Evolutionary conservation across 345 rosid genomes (phyloP).

Genomic region (Bretschneidera sinensis): DNA sequence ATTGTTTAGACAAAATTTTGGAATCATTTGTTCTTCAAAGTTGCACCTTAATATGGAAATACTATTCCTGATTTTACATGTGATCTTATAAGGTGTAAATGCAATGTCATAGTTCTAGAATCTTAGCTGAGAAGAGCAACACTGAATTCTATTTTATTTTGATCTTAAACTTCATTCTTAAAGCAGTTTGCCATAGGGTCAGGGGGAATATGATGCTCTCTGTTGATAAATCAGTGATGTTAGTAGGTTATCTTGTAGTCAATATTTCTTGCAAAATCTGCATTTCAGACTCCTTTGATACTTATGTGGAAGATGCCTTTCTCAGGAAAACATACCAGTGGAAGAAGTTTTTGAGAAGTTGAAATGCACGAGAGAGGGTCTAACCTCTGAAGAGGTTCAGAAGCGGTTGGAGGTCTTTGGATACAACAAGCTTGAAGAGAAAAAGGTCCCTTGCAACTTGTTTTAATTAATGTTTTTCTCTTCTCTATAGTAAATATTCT

Average conservation of each 20-base stretch:
- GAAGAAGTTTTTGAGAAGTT: slow-evolving; percentile 49
- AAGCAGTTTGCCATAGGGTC: background rate
- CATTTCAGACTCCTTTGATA: background rate
- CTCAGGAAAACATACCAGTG: slow-evolving; percentile 48
- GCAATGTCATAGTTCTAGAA: too few species aligned
- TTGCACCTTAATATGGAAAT: background rate
- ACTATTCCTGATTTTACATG: background rate
- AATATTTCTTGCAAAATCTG: background rate
- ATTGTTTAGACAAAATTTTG: too few species aligned
- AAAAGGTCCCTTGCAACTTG: slow-evolving; percentile 29
- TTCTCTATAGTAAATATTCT: too few species aligned
- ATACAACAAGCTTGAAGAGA: slow-evolving; percentile 57
- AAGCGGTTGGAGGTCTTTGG: slow-evolving; percentile 50
- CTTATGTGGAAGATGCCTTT: slow-evolving; percentile 7
- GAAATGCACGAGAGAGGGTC: slow-evolving; percentile 44
- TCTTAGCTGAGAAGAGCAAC: background rate
- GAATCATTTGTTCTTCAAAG: too few species aligned
- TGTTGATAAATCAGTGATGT: background rate
- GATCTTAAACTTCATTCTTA: background rate
- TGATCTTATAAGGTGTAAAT: too few species aligned
- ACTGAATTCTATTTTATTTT: background rate
- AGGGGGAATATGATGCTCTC: background rate
- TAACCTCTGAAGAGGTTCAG: slow-evolving; percentile 30
- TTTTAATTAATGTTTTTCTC: background rate
- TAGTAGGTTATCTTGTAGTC: background rate